A percentile compares a stretch with the other conserved stretches of the same genome.
phyloP scores from a whole-genome alignment of 139 green algal genomes.

The Closterium sp. region DNA sequence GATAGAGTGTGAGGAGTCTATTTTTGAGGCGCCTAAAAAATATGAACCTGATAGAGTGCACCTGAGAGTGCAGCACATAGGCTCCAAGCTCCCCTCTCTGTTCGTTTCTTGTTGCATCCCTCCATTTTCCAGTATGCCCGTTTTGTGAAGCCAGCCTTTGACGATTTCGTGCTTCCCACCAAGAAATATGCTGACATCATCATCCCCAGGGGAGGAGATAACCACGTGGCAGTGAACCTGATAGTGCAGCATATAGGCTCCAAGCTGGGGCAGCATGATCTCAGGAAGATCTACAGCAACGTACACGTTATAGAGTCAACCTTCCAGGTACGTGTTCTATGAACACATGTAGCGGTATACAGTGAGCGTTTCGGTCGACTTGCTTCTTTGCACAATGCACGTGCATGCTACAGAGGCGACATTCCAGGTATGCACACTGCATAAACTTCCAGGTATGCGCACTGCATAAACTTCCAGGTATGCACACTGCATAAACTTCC shows the following conservation, averaged over 20 bases:
- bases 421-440: no score
- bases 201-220: conserved; percentile 79
- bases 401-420: no score
- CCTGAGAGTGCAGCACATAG: conserved; percentile 95
- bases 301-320: conserved; percentile 85
- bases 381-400: no score
- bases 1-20: no score
- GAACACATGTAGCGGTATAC: no score
- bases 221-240: conserved; percentile 84
- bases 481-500: no score
- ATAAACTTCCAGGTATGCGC: no score
- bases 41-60: no score
- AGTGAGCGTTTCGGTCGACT: no score
- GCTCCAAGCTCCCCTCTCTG: conserved; percentile 73
- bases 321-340: conserved; percentile 65
- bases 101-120: not conserved
- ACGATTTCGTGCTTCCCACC: conserved; percentile 79
- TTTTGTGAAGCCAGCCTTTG: conserved; percentile 81
- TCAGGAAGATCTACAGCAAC: conserved; percentile 88
- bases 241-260: conserved; percentile 94
- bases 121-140: conserved; percentile 11
- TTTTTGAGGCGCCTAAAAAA: no score
- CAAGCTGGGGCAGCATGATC: conserved; percentile 90
- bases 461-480: no score
- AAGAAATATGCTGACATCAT: conserved; percentile 83